Percentiles rank a stretch among this genome's conserved stretches.
Evolutionary conservation across 176 grass and related monocot species (phyloP).

Genomic region (Zizania latifolia): DNA sequence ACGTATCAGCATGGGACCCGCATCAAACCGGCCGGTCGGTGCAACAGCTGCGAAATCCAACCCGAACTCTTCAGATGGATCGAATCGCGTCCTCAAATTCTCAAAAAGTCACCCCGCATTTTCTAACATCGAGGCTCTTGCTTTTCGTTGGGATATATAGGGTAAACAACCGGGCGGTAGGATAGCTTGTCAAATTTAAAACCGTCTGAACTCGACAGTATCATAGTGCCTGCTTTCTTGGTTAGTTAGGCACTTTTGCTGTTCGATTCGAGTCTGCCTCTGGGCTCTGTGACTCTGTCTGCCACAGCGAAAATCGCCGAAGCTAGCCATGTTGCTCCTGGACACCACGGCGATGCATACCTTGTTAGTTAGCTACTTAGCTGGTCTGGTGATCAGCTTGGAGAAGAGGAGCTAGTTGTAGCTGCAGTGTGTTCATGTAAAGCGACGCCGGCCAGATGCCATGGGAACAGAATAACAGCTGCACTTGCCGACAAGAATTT

Average conservation of each 20-base stretch:
- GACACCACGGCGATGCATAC: neutral
- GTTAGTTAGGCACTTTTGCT: neutral
- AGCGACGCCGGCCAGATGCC: too few species aligned
- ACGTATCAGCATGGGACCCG: neutral
- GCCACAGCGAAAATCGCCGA: neutral
- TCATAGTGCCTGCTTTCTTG: neutral
- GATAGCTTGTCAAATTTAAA: too few species aligned
- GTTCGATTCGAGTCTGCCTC: neutral
- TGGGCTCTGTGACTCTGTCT: neutral
- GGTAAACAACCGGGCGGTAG: neutral
- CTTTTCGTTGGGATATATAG: neutral
- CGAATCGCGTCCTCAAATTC: neutral
- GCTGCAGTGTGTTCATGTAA: too few species aligned
- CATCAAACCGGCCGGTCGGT: neutral
- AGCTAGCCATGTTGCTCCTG: neutral
- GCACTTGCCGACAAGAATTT: too few species aligned
- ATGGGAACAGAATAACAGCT: too few species aligned
- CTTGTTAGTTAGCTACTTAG: too few species aligned
- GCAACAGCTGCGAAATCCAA: neutral
- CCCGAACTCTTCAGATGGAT: neutral
- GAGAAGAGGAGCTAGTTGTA: too few species aligned
- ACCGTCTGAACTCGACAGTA: neutral
- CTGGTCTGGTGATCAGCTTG: too few species aligned
- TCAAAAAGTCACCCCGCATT: neutral
- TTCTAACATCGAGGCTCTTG: too few species aligned